Conservation (phyloP, 192 early-diverging fungal genomes). For the Coemansia aciculifera region DNA sequence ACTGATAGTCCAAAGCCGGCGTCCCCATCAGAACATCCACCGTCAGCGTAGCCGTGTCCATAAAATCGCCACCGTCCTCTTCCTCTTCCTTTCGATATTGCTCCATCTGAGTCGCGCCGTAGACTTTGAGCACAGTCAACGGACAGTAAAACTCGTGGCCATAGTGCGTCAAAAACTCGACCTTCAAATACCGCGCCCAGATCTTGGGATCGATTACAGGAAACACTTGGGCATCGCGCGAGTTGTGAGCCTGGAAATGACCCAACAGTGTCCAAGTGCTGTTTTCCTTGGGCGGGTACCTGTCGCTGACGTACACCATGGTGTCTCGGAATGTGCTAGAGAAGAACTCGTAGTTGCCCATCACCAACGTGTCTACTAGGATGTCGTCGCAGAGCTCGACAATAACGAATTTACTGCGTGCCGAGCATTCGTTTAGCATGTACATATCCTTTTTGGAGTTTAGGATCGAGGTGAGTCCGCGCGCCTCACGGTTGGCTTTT, state of each 20-base stretch:
- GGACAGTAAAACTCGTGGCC: constrained; percentile 95
- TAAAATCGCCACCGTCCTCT: constrained; percentile 33
- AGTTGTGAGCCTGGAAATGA: constrained; percentile 81
- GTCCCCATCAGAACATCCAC: constrained; percentile 32
- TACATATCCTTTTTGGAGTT: constrained; percentile 93
- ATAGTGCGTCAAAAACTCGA: constrained; percentile 88
- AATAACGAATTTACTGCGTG: constrained; percentile 76
- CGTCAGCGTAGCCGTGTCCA: constrained; percentile 42
- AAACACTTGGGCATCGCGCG: constrained; percentile 87
- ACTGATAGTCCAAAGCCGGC: constrained; percentile 26
- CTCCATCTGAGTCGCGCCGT: constrained; percentile 93
- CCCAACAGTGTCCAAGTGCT: constrained; percentile 78
- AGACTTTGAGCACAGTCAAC: constrained; percentile 79
- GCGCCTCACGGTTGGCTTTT: constrained; percentile 81
- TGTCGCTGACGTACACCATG: constrained; percentile 71
- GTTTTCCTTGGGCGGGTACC: constrained; percentile 73
- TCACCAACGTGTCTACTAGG: constrained; percentile 80
- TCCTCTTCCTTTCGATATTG: constrained; percentile 68
- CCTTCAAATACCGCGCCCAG: constrained; percentile 83
- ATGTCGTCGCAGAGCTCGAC: constrained; percentile 95
- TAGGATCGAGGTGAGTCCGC: constrained; percentile 77
- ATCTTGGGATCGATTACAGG: constrained; percentile 69
- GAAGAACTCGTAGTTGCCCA: constrained; percentile 98
- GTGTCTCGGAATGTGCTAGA: constrained; percentile 90
- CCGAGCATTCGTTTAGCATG: constrained; percentile 89